A percentile compares a stretch with the other conserved stretches of the same genome.
phyloP scores from a whole-genome alignment of 108 stramenopile genomes.

The Nitzschia putrida region DNA sequence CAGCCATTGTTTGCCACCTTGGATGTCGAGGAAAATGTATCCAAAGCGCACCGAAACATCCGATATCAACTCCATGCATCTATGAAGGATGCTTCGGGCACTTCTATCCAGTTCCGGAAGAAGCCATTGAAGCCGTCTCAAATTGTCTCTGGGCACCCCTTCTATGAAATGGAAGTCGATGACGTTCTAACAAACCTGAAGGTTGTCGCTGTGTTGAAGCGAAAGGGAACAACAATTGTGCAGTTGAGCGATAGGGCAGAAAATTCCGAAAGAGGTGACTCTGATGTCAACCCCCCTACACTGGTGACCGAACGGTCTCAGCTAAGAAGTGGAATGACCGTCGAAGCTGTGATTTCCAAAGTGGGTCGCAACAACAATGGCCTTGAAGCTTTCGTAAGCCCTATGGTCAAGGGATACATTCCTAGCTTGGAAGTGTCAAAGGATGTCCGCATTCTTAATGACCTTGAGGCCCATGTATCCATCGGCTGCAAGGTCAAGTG shows the following conservation, averaged over 20 bases:
- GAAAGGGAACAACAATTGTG: slow-evolving; percentile 8
- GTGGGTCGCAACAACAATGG: slow-evolving; percentile 56
- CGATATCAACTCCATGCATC: slow-evolving; percentile 66
- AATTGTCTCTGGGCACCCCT: slow-evolving; percentile 72
- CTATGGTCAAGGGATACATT: slow-evolving; percentile 67
- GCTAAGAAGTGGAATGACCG: slow-evolving; percentile 55
- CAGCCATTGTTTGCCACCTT: slow-evolving; percentile 60
- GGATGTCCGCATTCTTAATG: slow-evolving; percentile 64
- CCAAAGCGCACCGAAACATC: slow-evolving; percentile 27
- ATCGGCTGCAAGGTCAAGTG: slow-evolving; percentile 63
- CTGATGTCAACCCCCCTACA: slow-evolving; percentile 20
- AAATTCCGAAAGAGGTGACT: not conserved
- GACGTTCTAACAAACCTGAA: slow-evolving; percentile 47
- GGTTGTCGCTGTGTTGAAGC: slow-evolving; percentile 41
- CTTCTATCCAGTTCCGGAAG: slow-evolving; percentile 37
- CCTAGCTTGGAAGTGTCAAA: slow-evolving; percentile 68
- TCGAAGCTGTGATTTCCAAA: slow-evolving; percentile 53
- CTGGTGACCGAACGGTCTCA: slow-evolving; percentile 49
- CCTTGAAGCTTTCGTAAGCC: slow-evolving; percentile 64
- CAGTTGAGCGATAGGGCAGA: slow-evolving; percentile 27
- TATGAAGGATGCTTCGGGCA: slow-evolving; percentile 49
- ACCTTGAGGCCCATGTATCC: slow-evolving; percentile 47
- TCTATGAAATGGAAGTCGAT: slow-evolving; percentile 64
- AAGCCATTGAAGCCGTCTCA: slow-evolving; percentile 39
- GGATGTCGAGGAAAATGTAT: slow-evolving; percentile 36